Conservation (phyloP, 2,329 filamentous ascomycete species). For the Fusarium guadeloupense region DNA sequence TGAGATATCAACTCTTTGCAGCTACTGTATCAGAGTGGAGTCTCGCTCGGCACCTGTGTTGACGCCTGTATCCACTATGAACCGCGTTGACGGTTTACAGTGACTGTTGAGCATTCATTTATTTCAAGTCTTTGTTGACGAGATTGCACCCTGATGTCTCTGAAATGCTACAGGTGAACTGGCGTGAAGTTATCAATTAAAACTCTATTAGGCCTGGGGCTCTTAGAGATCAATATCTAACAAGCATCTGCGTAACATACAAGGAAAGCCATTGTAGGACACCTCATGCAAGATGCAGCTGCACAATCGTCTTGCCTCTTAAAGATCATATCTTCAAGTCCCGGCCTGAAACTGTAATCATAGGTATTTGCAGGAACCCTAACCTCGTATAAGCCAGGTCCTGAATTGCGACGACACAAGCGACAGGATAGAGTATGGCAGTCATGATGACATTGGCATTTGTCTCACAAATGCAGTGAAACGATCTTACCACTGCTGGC, state of each 20-base stretch:
- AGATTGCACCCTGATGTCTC: neutral
- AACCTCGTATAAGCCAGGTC: neutral
- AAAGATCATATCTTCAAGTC: neutral
- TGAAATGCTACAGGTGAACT: neutral
- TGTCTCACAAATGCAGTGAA: neutral
- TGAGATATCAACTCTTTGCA: neutral
- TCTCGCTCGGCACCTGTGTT: constrained; percentile 4
- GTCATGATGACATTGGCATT: neutral
- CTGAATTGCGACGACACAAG: neutral
- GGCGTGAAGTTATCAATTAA: neutral
- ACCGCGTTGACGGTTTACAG: constrained; percentile 23
- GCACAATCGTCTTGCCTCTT: constrained; percentile 5
- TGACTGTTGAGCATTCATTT: neutral
- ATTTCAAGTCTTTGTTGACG: constrained; percentile 3
- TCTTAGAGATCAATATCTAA: no score
- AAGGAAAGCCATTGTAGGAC: neutral
- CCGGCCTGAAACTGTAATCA: neutral
- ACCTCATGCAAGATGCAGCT: constrained; percentile 5
- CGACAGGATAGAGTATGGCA: no score
- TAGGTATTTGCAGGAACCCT: neutral
- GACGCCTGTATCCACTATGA: constrained; percentile 32
- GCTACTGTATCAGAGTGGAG: constrained; percentile 3
- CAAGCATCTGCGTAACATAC: neutral
- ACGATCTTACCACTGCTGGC: neutral
- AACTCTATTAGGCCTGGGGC: neutral